Percentiles rank a stretch among this genome's conserved stretches.
These are phyloP conservation scores for Populus ilicifolia DNA, from an alignment of 345 rosid species.

Conservation along the genomic window DNA sequence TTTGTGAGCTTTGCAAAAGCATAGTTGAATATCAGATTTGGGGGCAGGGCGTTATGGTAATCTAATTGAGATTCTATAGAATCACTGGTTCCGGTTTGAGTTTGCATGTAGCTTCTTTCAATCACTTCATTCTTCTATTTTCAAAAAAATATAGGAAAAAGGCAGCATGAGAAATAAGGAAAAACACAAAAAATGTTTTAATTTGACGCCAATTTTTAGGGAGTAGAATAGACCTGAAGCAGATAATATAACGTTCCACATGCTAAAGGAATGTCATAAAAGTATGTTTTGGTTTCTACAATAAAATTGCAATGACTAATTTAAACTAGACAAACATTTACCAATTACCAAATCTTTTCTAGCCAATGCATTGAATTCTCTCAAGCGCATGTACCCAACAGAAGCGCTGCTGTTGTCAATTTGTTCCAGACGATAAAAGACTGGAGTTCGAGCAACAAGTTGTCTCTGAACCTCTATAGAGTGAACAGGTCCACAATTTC, in stretches of 20 bases:
- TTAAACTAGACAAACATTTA: constrained; percentile 26
- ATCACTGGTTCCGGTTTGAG: no score
- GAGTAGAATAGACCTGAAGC: neutral
- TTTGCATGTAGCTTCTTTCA: no score
- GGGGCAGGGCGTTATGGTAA: no score
- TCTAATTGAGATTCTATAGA: no score
- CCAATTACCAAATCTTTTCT: constrained; percentile 88
- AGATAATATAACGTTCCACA: neutral
- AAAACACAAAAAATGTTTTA: neutral
- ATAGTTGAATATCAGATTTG: neutral
- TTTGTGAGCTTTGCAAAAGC: neutral
- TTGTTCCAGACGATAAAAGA: constrained; percentile 77
- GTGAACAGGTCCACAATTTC: constrained; percentile 71
- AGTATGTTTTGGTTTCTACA: neutral
- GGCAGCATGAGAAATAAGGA: neutral
- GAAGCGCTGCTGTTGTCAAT: constrained; percentile 52
- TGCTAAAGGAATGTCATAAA: neutral
- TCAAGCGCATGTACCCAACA: constrained; percentile 76
- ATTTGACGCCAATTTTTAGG: neutral
- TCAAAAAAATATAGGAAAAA: neutral
- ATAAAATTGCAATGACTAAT: neutral
- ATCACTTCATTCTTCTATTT: no score
- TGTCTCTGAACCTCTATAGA: constrained; percentile 73
- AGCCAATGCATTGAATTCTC: constrained; percentile 94
- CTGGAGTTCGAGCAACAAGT: constrained; percentile 78